Evolutionary conservation across 2,329 filamentous ascomycete genomes (phyloP), one percentile per base, ranked within the genome.

Genomic region (Ceratocystis diversiconidia): DNA sequence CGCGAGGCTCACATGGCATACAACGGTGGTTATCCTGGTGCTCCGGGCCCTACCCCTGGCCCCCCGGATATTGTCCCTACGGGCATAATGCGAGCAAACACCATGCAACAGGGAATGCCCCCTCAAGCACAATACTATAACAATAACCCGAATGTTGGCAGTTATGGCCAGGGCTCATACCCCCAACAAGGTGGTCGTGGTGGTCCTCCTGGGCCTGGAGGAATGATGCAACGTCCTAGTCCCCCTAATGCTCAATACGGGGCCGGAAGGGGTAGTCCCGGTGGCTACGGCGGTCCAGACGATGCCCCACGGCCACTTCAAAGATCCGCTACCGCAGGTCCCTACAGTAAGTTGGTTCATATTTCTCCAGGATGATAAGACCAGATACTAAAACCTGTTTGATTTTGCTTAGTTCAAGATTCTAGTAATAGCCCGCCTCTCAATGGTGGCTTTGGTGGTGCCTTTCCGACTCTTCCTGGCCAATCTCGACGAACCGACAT

Each of bases 61-160:
- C 65, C 41, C 15, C 65, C 60, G n/a, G 44, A 62, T 46, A 36
- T 48, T 30, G 48, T 57, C 48, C 28, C 55, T 46, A 25, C 63
- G 25, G 55, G 55, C 28, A 59, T 59, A 32, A 25, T 48, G 60
- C 22, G 41, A n/a, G 60, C 60, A 46, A 46, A 66, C 60, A 41
- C 41, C 25, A 32, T 46, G 60, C 52, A 17, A 41, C 32, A 61
- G 22, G 43, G 48, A 48, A 36, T 30, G 43, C 36, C 60, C 36
- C 82, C 82, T 71, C 77, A 81, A 68, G 76, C 75, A 68, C 77
- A 75, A 68, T 81, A 79, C 67, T 75, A 75, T 77, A 80, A 70
- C 77, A 75, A 79, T 61, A 76, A 75, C 15, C 77, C 81, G 67
- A 77, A 73, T 61, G 76, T 79, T 67, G 78, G 77, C 25, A 75